phyloP scores from a whole-genome alignment of 2,329 filamentous ascomycete genomes.

The Ophiobolus disseminans region DNA sequence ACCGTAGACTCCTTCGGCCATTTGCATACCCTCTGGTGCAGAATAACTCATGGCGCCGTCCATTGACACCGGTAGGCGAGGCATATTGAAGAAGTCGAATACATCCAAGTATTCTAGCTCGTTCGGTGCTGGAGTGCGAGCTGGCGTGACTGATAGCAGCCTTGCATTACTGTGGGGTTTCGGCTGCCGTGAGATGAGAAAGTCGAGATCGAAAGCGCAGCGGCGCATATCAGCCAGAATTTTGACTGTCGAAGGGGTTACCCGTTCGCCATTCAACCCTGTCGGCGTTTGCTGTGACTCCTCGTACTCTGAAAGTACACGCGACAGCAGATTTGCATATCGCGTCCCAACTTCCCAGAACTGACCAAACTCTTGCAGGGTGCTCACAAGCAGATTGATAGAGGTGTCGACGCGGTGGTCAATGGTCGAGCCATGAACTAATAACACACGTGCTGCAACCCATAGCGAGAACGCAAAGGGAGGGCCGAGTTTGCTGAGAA shows the following conservation, averaged over 20 bases:
- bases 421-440: conserved; percentile 90
- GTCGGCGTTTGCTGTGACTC: conserved; percentile 71
- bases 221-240: conserved; percentile 92
- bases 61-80: conserved; percentile 65
- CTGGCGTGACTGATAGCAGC: conserved; percentile 58
- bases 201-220: conserved; percentile 88
- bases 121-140: conserved; percentile 75
- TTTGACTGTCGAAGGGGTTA: conserved; percentile 81
- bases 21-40: conserved; percentile 35
- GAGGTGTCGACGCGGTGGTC: conserved; percentile 82
- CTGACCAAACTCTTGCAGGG: conserved; percentile 77
- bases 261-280: conserved; percentile 69
- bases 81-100: conserved; percentile 94
- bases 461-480: conserved; percentile 92
- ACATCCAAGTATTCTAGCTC: conserved; percentile 91
- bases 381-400: conserved; percentile 82
- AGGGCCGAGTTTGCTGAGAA: conserved; percentile 82
- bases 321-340: conserved; percentile 79
- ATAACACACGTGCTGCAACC: conserved; percentile 85
- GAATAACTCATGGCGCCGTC: conserved; percentile 39
- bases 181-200: conserved; percentile 85
- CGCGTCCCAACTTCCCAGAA: conserved; percentile 87
- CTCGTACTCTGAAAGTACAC: conserved; percentile 84
- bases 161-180: conserved; percentile 43
- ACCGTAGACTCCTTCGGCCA: conserved; percentile 36